A percentile compares a stretch with the other conserved stretches of the same genome.
phyloP scores from a whole-genome alignment of 1,284 basidiomycete genomes.

The Gomphus sp. region DNA sequence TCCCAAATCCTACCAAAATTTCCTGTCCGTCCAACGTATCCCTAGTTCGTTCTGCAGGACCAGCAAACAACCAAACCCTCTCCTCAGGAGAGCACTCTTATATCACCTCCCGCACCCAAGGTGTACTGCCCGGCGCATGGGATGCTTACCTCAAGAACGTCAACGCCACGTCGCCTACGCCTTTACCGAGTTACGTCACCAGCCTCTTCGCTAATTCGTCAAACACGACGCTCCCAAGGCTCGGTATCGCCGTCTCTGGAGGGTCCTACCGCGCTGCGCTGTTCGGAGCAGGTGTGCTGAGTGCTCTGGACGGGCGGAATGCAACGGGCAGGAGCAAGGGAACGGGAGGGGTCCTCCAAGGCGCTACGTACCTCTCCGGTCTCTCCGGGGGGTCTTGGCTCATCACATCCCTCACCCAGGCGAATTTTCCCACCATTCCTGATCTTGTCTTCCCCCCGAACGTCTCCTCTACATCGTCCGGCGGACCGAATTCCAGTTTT shows the following conservation, averaged over 20 bases:
- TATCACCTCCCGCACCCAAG: slow-evolving; percentile 20
- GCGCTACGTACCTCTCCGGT: slow-evolving; percentile 32
- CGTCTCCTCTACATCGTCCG: slow-evolving; percentile 7
- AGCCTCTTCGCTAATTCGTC: slow-evolving; percentile 21
- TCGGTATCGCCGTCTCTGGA: slow-evolving; percentile 37
- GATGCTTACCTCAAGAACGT: slow-evolving; percentile 27
- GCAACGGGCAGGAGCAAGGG: slow-evolving; percentile 27
- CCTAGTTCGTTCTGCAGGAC: slow-evolving; percentile 25
- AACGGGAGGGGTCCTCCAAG: slow-evolving; percentile 42
- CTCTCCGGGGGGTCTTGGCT: slow-evolving; percentile 36
- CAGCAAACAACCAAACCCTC: slow-evolving; percentile 20
- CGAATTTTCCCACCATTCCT: slow-evolving; percentile 29
- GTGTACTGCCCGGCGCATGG: slow-evolving; percentile 24
- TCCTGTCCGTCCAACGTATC: slow-evolving; percentile 22
- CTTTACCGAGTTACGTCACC: slow-evolving; percentile 27
- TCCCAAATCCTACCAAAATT: neutral
- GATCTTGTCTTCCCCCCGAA: slow-evolving; percentile 27
- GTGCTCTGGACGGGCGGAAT: slow-evolving; percentile 41
- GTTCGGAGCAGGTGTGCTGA: slow-evolving; percentile 40
- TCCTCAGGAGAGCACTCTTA: slow-evolving; percentile 23
- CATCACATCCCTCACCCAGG: slow-evolving; percentile 28
- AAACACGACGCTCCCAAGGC: slow-evolving; percentile 21
- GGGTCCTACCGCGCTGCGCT: slow-evolving; percentile 40
- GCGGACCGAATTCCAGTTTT: slow-evolving; percentile 15
- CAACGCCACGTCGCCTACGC: slow-evolving; percentile 14